Conservation (phyloP, 1,139 yeast species). For the Chernovozyma sophiae-reginae region DNA sequence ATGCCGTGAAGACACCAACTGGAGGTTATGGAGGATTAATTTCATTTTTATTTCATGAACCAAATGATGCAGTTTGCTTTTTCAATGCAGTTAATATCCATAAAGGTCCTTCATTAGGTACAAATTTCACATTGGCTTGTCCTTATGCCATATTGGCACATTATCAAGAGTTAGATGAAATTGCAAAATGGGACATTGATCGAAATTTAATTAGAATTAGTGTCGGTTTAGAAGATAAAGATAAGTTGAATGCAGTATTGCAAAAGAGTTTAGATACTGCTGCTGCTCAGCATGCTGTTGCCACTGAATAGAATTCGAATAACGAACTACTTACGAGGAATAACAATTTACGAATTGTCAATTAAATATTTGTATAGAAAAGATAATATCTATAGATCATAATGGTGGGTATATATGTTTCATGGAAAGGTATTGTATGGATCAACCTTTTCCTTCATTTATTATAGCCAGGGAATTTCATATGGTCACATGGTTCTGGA, state of each 20-base stretch:
- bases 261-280: constrained; percentile 59
- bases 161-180: constrained; percentile 76
- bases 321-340: too few relatives aligned
- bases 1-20: constrained; percentile 55
- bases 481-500: constrained; percentile 35
- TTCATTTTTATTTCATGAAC: constrained; percentile 68
- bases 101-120: constrained; percentile 93
- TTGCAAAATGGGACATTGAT: constrained; percentile 83
- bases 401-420: too few relatives aligned
- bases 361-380: too few relatives aligned
- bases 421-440: too few relatives aligned
- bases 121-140: constrained; percentile 87
- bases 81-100: constrained; percentile 73
- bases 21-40: constrained; percentile 96
- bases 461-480: constrained; percentile 27
- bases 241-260: constrained; percentile 53
- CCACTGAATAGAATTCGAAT: too few relatives aligned
- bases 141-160: constrained; percentile 92
- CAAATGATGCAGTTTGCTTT: constrained; percentile 64
- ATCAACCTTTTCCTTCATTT: too few relatives aligned
- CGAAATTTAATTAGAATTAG: constrained; percentile 76
- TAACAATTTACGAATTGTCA: too few relatives aligned
- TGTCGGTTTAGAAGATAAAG: constrained; percentile 70
- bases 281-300: constrained; percentile 11
- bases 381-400: too few relatives aligned